phyloP scores from a whole-genome alignment of 768 basidiomycete species.

The Albatrellus ellisii region DNA sequence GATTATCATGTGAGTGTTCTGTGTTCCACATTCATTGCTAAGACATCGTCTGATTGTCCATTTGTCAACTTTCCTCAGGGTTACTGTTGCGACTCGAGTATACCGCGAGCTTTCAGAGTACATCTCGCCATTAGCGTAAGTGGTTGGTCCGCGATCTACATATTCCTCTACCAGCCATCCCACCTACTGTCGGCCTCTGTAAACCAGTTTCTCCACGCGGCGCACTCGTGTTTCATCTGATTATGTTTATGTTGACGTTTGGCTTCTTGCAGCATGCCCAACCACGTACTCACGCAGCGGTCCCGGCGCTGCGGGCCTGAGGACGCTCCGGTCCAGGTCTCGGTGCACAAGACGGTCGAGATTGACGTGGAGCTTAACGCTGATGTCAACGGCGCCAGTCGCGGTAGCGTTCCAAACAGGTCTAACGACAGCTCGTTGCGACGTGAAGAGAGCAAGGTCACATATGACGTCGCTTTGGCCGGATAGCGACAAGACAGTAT shows the following conservation, averaged over 20 bases:
- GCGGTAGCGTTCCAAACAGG: too few species aligned
- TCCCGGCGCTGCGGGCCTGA: too few species aligned
- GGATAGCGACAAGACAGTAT: too few species aligned
- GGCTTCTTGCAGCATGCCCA: too few species aligned
- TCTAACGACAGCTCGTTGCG: too few species aligned
- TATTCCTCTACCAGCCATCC: not conserved
- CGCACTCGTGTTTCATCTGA: too few species aligned
- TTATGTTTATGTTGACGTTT: too few species aligned
- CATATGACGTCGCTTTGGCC: too few species aligned
- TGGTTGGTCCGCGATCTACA: not conserved
- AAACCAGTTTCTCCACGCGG: not conserved
- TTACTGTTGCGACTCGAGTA: conserved; percentile 3
- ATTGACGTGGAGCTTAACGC: conserved; percentile 1
- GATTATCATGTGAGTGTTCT: conserved; percentile 5
- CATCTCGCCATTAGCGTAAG: conserved; percentile 1
- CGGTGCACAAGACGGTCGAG: conserved; percentile 3
- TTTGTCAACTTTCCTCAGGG: not conserved
- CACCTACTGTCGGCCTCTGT: not conserved
- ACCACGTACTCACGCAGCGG: too few species aligned
- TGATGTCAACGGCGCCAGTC: too few species aligned
- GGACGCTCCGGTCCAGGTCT: conserved; percentile 1
- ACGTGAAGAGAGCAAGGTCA: too few species aligned
- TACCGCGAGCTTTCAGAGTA: conserved; percentile 6
- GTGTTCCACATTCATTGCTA: not conserved
- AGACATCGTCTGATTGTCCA: not conserved